These are phyloP conservation scores for Phalaenopsis hybrid DNA, from an alignment of 116 monocot species.

Conservation along the genomic window DNA sequence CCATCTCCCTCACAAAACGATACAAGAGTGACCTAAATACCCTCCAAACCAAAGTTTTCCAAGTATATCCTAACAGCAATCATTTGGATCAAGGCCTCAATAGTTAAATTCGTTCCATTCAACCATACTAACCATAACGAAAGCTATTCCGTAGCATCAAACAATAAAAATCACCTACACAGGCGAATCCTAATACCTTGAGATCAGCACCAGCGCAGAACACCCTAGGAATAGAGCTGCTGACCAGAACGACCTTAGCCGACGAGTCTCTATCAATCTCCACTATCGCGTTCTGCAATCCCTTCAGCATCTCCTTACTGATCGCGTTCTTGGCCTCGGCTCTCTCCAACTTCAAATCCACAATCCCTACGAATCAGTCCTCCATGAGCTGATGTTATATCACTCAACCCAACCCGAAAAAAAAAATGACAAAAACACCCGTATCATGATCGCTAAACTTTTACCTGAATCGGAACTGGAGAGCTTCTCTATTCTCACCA, in stretches of 20 bases:
- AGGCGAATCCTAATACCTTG: conserved; percentile 40
- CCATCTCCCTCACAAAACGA: no score
- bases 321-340: conserved; percentile 88
- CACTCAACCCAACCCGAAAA: not conserved
- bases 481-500: conserved; percentile 44
- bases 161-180: not conserved
- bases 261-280: conserved; percentile 45
- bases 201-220: conserved; percentile 97
- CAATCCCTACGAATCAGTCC: conserved; percentile 42
- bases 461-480: conserved; percentile 59
- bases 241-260: conserved; percentile 63
- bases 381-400: not conserved
- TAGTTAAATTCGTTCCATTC: not conserved
- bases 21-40: not conserved
- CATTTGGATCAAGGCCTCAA: not conserved
- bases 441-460: not conserved
- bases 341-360: conserved; percentile 72
- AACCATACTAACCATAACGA: not conserved
- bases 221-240: conserved; percentile 68
- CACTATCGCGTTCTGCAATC: conserved; percentile 44
- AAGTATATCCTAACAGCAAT: not conserved
- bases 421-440: not conserved
- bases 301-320: conserved; percentile 66
- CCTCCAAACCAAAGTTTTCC: not conserved
- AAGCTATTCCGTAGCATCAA: not conserved